Evolutionary conservation across 257 asterid genomes (phyloP).

Genomic region (Salvia splendens): DNA sequence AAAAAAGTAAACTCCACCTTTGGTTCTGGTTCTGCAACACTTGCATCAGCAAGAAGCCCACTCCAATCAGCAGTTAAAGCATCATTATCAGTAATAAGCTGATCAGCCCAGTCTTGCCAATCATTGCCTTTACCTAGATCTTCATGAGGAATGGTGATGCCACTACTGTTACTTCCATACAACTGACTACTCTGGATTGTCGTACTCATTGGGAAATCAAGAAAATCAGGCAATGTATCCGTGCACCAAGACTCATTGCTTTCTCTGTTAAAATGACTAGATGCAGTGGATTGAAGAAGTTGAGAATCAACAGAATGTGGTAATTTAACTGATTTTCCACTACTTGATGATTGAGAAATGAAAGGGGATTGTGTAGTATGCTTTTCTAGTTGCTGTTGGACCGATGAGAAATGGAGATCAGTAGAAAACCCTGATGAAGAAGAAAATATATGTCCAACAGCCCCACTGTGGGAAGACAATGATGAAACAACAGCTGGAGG

Average conservation of each 20-base stretch:
- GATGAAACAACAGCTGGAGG: slow-evolving; percentile 45
- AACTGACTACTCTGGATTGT: slow-evolving; percentile 47
- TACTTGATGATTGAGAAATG: slow-evolving; percentile 56
- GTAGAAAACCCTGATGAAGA: slow-evolving; percentile 56
- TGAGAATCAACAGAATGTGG: slow-evolving; percentile 51
- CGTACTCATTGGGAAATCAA: slow-evolving; percentile 50
- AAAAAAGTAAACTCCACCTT: slow-evolving; percentile 40
- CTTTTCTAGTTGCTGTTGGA: slow-evolving; percentile 50
- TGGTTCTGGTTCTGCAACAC: slow-evolving; percentile 44
- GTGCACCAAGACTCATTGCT: slow-evolving; percentile 58
- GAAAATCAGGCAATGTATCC: slow-evolving; percentile 56
- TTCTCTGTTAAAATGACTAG: slow-evolving; percentile 48
- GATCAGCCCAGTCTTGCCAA: slow-evolving; percentile 82
- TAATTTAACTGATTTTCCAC: slow-evolving; percentile 45
- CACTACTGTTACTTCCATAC: slow-evolving; percentile 38
- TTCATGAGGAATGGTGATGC: slow-evolving; percentile 42
- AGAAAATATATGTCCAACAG: slow-evolving; percentile 55
- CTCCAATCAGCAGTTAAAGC: slow-evolving; percentile 62
- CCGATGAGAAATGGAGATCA: slow-evolving; percentile 61
- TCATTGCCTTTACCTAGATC: slow-evolving; percentile 50
- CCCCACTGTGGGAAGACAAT: slow-evolving; percentile 56
- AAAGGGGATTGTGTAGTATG: slow-evolving; percentile 51
- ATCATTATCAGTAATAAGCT: slow-evolving; percentile 59
- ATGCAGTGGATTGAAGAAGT: slow-evolving; percentile 55
- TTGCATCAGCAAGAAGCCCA: slow-evolving; percentile 61